These are phyloP conservation scores for Clonostachys rhizophaga DNA, from an alignment of 2,329 filamentous ascomycete genomes.

Conservation along the genomic window DNA sequence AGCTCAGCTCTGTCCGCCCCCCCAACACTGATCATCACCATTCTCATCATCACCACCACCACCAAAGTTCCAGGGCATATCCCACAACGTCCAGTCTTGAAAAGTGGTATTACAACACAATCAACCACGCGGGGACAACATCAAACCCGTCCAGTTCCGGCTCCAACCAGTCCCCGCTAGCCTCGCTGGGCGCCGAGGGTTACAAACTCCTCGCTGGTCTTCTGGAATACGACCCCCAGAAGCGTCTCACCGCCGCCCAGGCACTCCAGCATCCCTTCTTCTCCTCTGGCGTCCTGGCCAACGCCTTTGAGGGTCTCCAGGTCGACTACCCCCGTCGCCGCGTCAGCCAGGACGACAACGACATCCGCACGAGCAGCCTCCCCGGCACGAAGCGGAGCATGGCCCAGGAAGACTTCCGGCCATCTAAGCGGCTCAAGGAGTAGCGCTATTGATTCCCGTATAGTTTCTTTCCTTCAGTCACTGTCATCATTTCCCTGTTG, in stretches of 20 bases:
- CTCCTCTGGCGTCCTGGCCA: conserved; percentile 65
- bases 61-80: conserved; percentile 19
- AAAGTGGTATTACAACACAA: conserved; percentile 72
- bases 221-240: conserved; percentile 88
- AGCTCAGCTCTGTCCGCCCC: conserved; percentile 55
- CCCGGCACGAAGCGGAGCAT: conserved; percentile 89
- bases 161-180: conserved; percentile 26
- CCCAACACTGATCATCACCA: conserved; percentile 42
- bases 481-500: too few species aligned
- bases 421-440: conserved; percentile 60
- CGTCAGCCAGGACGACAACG: conserved; percentile 92
- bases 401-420: conserved; percentile 56
- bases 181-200: conserved; percentile 68
- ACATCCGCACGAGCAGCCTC: conserved; percentile 84
- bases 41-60: conserved; percentile 43
- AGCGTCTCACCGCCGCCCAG: conserved; percentile 79
- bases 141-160: conserved; percentile 9
- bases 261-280: conserved; percentile 94
- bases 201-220: conserved; percentile 77
- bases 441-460: conserved; percentile 4
- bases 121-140: conserved; percentile 49
- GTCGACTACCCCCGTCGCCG: conserved; percentile 85
- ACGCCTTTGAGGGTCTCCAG: conserved; percentile 88
- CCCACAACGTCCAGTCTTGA: conserved; percentile 55
- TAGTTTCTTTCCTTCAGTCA: not conserved